Base-by-base conservation (phyloP, 495 filamentous ascomycete species). In the Tuber borchii region DNA sequence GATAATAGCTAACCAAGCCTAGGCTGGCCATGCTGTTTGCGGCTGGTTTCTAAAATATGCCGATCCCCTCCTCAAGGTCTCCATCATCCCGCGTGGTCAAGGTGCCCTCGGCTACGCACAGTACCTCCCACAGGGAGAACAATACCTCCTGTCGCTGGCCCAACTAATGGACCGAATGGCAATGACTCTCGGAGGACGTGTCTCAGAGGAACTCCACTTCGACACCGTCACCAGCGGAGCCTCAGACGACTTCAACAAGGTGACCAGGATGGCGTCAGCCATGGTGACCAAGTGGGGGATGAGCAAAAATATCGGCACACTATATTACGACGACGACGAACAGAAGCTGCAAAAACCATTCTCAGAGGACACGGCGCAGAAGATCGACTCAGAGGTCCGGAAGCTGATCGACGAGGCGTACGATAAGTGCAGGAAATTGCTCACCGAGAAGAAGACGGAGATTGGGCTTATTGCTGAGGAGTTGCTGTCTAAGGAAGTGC, bases 91-190 rank as follows among this genome's bases (percentile, higher is more conserved):
- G 20, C 93, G 95, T 83, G 95, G 94, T 76, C 91, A 93, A 83
- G 95, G 93, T 71, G 93, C 93, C 34, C 87, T 99, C 39, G 95
- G 95, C 31, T 99, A 99, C 83, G 95, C 95, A 12, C 95, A 99
- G 84, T 97, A 97, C 83, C 88, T 99, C n/a, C 95, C 95, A 3
- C 85, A 90, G 2, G 89, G 91, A 44, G 95, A 99, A 83, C 92
- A 92, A 40, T 97, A 97, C 84, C 88, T 98, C 73, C 92, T 99
- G 93, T 97, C 90, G 78, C 90, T 93, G 78, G 91, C 94, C 84
- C 95, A 99, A 86, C 86, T 99, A 40, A 97, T 97, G 94, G 95
- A 99, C 84, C 93, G 96, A 76, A 99, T 99, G 96, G 95, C 96
- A 77, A 99, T 99, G 95, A 97, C 95, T 26, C 89, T 99, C 56